These are phyloP conservation scores for Pontederia paniculata DNA, from an alignment of 176 grass and related monocot species.

Conservation along the genomic window DNA sequence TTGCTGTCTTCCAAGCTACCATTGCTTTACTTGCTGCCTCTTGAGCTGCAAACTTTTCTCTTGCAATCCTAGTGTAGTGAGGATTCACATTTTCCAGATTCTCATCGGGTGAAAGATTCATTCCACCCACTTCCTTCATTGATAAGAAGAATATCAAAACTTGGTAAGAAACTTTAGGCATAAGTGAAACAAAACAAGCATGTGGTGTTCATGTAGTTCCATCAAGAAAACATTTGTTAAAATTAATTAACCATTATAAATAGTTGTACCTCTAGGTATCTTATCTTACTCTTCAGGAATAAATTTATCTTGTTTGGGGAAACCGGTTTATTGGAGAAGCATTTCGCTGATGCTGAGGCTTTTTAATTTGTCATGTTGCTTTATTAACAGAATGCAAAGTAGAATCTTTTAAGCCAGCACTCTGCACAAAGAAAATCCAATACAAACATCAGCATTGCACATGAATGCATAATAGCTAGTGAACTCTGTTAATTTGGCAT, in stretches of 20 bases:
- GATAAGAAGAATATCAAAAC: slow-evolving; percentile 4
- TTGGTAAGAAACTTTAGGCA: background rate
- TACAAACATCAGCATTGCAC: background rate
- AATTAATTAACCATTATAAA: background rate
- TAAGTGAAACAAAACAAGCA: background rate
- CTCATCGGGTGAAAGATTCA: slow-evolving; percentile 68
- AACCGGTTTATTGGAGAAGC: slow-evolving; percentile 59
- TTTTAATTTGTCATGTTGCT: slow-evolving; percentile 68
- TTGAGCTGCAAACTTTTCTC: slow-evolving; percentile 89
- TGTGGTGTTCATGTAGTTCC: background rate
- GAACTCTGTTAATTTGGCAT: no score
- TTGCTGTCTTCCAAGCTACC: slow-evolving; percentile 73
- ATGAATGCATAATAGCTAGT: no score
- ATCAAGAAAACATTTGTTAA: background rate
- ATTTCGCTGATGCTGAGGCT: slow-evolving; percentile 35
- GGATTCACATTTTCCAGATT: slow-evolving; percentile 66
- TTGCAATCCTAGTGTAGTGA: slow-evolving; percentile 81
- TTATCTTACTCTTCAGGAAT: slow-evolving; percentile 94
- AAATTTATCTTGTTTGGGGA: slow-evolving; percentile 68
- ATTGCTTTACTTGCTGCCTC: slow-evolving; percentile 64
- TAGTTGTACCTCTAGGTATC: slow-evolving; percentile 51
- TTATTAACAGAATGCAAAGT: slow-evolving; percentile 60
- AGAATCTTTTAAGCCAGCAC: slow-evolving; percentile 48
- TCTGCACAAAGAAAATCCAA: slow-evolving; percentile 35
- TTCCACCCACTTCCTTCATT: slow-evolving; percentile 62